phyloP scores from a whole-genome alignment of 352 stramenopile species.

The Elongisporangium prolatum region DNA sequence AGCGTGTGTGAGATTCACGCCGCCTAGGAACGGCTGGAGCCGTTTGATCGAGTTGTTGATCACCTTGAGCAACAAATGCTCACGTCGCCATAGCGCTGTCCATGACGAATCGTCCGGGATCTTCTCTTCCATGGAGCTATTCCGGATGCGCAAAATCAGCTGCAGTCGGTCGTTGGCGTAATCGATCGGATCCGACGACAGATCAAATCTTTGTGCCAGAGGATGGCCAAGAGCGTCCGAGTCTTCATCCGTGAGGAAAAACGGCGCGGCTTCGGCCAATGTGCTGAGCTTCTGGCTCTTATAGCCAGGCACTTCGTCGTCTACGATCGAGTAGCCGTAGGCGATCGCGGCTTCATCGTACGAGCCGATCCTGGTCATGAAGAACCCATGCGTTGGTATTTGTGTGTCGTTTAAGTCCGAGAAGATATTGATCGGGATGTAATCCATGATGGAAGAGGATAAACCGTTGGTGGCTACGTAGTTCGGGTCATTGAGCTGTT shows the following conservation, averaged over 20 bases:
- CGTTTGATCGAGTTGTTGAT: conserved; percentile 33
- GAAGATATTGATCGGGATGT: conserved; percentile 77
- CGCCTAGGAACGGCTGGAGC: conserved; percentile 43
- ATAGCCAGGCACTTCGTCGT: conserved; percentile 42
- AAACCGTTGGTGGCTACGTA: conserved; percentile 51
- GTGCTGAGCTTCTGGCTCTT: conserved; percentile 29
- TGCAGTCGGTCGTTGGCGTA: conserved; percentile 48
- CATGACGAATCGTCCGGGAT: conserved; percentile 51
- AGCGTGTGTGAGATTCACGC: conserved; percentile 55
- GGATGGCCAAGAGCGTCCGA: conserved; percentile 34
- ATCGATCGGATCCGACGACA: conserved; percentile 53
- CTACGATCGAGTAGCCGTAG: conserved; percentile 69
- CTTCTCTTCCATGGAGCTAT: conserved; percentile 21
- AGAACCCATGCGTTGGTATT: conserved; percentile 47
- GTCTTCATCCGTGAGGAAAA: conserved; percentile 70
- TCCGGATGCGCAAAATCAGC: conserved; percentile 42
- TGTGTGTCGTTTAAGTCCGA: conserved; percentile 48
- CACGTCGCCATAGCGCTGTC: conserved; percentile 46
- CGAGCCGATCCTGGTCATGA: conserved; percentile 53
- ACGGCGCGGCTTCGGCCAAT: conserved; percentile 32
- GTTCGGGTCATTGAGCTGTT: conserved; percentile 45
- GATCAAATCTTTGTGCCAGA: conserved; percentile 48
- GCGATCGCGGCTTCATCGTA: conserved; percentile 84
- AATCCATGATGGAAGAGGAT: conserved; percentile 84
- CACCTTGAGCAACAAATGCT: conserved; percentile 31